These are phyloP conservation scores for Arthrobotrys iridis DNA, from an alignment of 2,329 filamentous ascomycete genomes.

Conservation along the genomic window DNA sequence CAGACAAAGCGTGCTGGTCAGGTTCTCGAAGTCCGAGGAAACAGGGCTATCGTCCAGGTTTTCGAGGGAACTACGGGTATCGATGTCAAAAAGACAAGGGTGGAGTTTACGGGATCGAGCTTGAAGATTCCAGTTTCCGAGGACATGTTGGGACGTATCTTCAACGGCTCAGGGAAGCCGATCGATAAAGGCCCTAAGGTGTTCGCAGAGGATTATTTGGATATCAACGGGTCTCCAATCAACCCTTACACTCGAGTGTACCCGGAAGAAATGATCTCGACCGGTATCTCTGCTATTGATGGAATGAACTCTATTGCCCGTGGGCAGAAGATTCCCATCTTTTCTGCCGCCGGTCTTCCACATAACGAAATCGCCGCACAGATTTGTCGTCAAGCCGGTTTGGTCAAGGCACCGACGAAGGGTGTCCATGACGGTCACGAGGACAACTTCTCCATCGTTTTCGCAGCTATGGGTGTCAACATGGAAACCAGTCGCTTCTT, in stretches of 20 bases:
- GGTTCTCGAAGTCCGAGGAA: slow-evolving; percentile 95
- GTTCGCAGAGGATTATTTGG: slow-evolving; percentile 94
- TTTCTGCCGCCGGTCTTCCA: slow-evolving; percentile 96
- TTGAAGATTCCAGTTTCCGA: slow-evolving; percentile 98
- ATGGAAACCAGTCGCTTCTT: slow-evolving; percentile 99
- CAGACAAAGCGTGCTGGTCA: slow-evolving; percentile 92
- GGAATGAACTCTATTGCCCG: slow-evolving; percentile 77
- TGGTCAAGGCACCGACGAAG: slow-evolving; percentile 90
- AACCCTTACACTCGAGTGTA: slow-evolving; percentile 98
- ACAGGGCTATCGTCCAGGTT: slow-evolving; percentile 93
- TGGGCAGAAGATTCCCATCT: slow-evolving; percentile 99
- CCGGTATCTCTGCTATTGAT: slow-evolving; percentile 84
- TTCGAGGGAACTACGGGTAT: slow-evolving; percentile 97
- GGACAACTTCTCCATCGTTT: slow-evolving; percentile 99
- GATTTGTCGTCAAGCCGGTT: slow-evolving; percentile 94
- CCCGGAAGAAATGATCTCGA: slow-evolving; percentile 99
- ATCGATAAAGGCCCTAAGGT: slow-evolving; percentile 99
- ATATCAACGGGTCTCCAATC: slow-evolving; percentile 98
- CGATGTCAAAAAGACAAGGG: slow-evolving; percentile 93
- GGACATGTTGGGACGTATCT: slow-evolving; percentile 99
- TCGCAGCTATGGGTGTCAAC: slow-evolving; percentile 99
- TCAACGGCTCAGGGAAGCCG: slow-evolving; percentile 92
- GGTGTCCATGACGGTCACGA: slow-evolving; percentile 95
- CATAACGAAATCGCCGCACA: slow-evolving; percentile 99
- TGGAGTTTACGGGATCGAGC: slow-evolving; percentile 96